Evolutionary conservation across 2,329 filamentous ascomycete genomes (phyloP).

Genomic region (Pestalotiopsis sp.): DNA sequence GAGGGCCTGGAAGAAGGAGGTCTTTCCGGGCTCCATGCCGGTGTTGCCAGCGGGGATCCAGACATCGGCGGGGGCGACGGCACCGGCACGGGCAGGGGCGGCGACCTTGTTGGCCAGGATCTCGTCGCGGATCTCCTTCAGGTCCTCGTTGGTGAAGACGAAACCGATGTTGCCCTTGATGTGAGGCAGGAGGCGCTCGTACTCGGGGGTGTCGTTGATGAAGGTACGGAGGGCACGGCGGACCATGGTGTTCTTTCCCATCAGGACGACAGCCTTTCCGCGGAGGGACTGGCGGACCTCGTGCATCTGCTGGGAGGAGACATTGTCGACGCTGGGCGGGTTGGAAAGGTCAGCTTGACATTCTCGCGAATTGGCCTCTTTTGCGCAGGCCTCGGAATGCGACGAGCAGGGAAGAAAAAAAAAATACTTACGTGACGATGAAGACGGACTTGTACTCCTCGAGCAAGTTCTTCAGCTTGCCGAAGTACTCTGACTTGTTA

Average conservation of each 20-base stretch:
- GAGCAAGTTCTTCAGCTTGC: slow-evolving; percentile 97
- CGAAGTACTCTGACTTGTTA: slow-evolving; percentile 96
- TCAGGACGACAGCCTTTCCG: slow-evolving; percentile 90
- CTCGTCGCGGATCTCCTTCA: slow-evolving; percentile 91
- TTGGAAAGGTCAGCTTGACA: not conserved
- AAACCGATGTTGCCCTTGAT: slow-evolving; percentile 98
- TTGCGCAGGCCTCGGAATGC: too few species aligned
- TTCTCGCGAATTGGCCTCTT: not conserved
- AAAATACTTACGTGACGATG: slow-evolving; percentile 67
- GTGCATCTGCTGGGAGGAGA: slow-evolving; percentile 99
- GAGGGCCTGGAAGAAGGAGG: slow-evolving; percentile 99
- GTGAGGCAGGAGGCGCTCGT: slow-evolving; percentile 94
- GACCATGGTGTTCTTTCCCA: slow-evolving; percentile 99
- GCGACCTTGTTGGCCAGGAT: slow-evolving; percentile 97
- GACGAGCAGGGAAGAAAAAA: slow-evolving; percentile 15
- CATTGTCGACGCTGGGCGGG: slow-evolving; percentile 79
- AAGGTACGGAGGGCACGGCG: slow-evolving; percentile 98
- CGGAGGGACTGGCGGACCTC: slow-evolving; percentile 95
- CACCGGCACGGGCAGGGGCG: slow-evolving; percentile 96
- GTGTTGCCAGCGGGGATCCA: slow-evolving; percentile 98
- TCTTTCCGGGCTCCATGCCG: slow-evolving; percentile 99
- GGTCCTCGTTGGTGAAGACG: slow-evolving; percentile 98
- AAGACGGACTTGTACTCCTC: slow-evolving; percentile 97
- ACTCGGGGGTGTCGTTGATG: slow-evolving; percentile 87
- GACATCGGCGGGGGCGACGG: slow-evolving; percentile 90